Evolutionary conservation across 2,329 filamentous ascomycete species (phyloP), one percentile per base, ranked within the genome.

Genomic region (Sphaerulina vaccinii): DNA sequence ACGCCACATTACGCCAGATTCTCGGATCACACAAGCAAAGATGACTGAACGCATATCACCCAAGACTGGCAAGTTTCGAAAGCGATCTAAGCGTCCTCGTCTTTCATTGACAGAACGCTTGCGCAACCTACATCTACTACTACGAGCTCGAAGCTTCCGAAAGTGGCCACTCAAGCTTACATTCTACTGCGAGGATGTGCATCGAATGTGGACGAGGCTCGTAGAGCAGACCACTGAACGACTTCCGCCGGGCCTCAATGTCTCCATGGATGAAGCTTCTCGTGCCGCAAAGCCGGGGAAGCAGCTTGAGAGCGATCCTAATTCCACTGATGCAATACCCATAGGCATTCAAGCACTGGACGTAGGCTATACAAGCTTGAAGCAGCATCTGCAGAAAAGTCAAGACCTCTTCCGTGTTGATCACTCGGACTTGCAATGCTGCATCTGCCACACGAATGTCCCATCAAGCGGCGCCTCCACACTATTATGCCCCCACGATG

Each of bases 101-200:
- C 75, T 79, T 23, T 86, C 79, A 13, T 68, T 96, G 38, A 78
- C 74, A 19, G 87, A 87, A 3, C 79, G 89, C 33, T 68, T 97
- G 22, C 85, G 86, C 2, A 93, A 95, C 62, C 70, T 97, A 21
- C 88, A 96, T 67, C 75, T 93, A 2, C 76, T 99, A 0, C 77
- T 95, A 1, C 80, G 86, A 0, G 87, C 90, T 2, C 79, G 82
- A 2, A 93, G 88, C 68, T 97, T 97, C 67, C 74, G 77, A 13
- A 76, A 84, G 39, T 96, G 90, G 92, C 92, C 92, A 16, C 75
- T 99, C 47, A 81, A 81, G 47, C 67, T 96, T 40, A 84, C 87
- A 19, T 92, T 97, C 70, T 92, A 96, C 60, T 77, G 78, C 2
- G 72, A 75, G 2, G 87, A 92, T 53, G 84, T 89, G 0, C 79